phyloP scores from a whole-genome alignment of 2,329 filamentous ascomycete species.

The Ceratocystis diversiconidia region DNA sequence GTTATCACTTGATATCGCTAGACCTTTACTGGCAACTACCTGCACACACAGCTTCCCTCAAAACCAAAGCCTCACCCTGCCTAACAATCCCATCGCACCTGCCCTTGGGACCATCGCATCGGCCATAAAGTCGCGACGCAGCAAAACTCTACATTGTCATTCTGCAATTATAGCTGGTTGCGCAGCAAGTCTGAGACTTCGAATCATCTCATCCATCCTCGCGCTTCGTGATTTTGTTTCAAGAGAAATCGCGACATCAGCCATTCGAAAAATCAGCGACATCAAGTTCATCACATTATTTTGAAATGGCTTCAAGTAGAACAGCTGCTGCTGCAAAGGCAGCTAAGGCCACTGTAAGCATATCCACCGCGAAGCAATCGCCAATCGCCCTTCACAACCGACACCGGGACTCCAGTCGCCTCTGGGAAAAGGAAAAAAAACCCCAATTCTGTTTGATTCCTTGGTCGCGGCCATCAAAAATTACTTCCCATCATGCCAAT shows the following conservation, averaged over 20 bases:
- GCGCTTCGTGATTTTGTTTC: background rate
- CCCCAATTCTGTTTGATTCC: background rate
- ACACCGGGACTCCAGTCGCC: background rate
- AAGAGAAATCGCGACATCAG: background rate
- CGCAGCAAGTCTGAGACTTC: background rate
- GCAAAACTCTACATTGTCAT: background rate
- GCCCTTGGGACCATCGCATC: background rate
- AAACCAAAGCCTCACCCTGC: background rate
- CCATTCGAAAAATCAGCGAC: background rate
- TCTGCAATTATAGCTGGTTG: background rate
- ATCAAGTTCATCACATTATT: background rate
- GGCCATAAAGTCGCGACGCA: background rate
- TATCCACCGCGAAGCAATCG: background rate
- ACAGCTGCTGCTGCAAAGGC: slow-evolving; percentile 19
- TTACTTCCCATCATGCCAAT: background rate
- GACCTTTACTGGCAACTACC: background rate
- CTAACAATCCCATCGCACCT: background rate
- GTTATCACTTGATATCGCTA: background rate
- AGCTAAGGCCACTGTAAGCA: slow-evolving; percentile 19
- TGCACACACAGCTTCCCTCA: background rate
- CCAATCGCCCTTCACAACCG: background rate
- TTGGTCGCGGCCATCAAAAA: background rate
- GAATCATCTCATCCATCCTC: background rate
- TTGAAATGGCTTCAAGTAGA: slow-evolving; percentile 16
- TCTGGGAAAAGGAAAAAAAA: background rate